phyloP scores from a whole-genome alignment of 768 basidiomycete species.

The Tricholoma hemisulphureum region DNA sequence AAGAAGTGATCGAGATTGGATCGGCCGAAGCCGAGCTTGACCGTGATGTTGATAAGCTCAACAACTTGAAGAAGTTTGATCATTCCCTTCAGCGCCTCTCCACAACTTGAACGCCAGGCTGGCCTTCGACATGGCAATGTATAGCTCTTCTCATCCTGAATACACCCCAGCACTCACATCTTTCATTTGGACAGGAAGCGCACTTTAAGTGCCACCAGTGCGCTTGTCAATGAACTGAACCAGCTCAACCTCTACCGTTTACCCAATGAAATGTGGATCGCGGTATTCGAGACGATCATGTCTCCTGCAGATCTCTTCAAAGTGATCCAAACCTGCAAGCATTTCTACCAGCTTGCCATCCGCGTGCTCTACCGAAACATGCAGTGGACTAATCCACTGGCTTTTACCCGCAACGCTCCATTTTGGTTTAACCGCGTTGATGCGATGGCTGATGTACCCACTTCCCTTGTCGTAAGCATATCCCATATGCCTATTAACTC shows the following conservation, averaged over 20 bases:
- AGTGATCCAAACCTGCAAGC: conserved; percentile 14
- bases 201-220: neutral
- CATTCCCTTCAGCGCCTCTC: no score
- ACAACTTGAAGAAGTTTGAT: no score
- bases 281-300: conserved; percentile 13
- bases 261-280: conserved; percentile 18
- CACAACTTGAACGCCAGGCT: neutral
- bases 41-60: neutral
- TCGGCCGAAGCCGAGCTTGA: neutral
- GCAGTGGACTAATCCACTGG: conserved; percentile 15
- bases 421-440: conserved; percentile 11
- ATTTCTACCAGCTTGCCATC: conserved; percentile 15
- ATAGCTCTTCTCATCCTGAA: neutral
- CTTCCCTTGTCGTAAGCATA: conserved; percentile 12
- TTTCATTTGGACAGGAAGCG: neutral
- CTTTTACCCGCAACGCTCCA: conserved; percentile 8
- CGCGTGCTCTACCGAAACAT: conserved; percentile 17
- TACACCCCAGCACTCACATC: neutral
- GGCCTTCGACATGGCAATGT: neutral
- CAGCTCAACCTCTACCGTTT: conserved; percentile 10
- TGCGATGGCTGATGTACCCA: conserved; percentile 11
- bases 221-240: neutral
- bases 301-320: conserved; percentile 14
- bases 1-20: neutral
- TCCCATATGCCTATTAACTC: conserved; percentile 8